Evolutionary conservation across 1,284 basidiomycete species (phyloP), one percentile per base, ranked within the genome.

Genomic region (Takashimella tepidaria): DNA sequence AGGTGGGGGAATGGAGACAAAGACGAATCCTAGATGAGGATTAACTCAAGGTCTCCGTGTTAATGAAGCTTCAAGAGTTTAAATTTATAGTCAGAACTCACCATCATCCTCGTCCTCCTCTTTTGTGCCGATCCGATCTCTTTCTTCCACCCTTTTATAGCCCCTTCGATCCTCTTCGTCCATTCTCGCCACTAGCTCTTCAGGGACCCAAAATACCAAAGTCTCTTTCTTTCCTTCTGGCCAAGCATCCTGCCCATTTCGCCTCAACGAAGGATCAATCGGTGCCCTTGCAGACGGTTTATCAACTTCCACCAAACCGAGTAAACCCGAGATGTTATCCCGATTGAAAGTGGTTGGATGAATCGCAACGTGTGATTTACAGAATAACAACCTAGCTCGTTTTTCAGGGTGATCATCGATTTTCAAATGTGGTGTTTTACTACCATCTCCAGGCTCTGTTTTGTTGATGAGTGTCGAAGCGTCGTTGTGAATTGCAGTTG

Each of bases 241-340:
- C 31, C 31, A 37, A 8, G 10, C 31, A 16, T 37, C 31, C 31
- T 37, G 31, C 10, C 31, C 31, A 37, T 37, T 8, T 45, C 43
- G 21, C 51, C 16, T 50, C 22, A n/a, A 22, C 37, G 8, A 40
- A 8, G 31, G 31, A 37, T 37, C 31, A 37, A 16, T 16, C 31
- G 31, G 31, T 37, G 31, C 31, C 16, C 31, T 37, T 16, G 31
- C 31, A 8, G 31, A 8, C 10, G 31, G 31, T 37, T 45, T 76
- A 87, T 68, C 63, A 0, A 72, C 67, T 54, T 76, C 90, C 13
- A 96, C 91, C 54, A 97, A 80, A 12, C 87, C 85, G 5, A 92
- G 83, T 71, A 93, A 96, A 3, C 95, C 95, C 3, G 91, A 84
- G 25, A 97, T 88, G 73, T 98, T 96, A 76, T 97, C 93, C 63